phyloP scores from a whole-genome alignment of 1,284 basidiomycete genomes.

The Afroboletus lepidellus region DNA sequence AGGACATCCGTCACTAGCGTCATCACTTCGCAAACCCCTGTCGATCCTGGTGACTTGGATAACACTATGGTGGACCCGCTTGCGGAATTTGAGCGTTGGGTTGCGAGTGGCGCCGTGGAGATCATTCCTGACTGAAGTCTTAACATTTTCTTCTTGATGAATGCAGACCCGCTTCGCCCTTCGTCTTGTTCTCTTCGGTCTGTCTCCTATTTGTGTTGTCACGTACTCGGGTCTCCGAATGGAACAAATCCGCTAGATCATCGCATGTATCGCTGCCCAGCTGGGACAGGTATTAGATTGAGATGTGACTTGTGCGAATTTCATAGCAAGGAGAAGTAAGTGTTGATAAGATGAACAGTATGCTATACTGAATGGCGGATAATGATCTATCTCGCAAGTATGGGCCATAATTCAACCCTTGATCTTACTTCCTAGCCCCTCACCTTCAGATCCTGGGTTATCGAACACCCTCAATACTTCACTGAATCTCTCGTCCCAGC shows the following conservation, averaged over 20 bases:
- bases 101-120: conserved; percentile 44
- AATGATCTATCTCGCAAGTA: background rate
- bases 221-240: too few relatives aligned
- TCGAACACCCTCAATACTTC: conserved; percentile 67
- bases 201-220: too few relatives aligned
- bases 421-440: conserved; percentile 1
- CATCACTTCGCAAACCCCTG: background rate
- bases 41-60: background rate
- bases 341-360: conserved; percentile 3
- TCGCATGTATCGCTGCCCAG: background rate
- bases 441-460: conserved; percentile 30
- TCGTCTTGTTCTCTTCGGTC: background rate
- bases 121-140: conserved; percentile 29
- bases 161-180: too few relatives aligned
- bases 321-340: background rate
- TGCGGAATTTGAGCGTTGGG: conserved; percentile 49
- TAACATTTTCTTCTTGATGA: too few relatives aligned
- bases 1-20: background rate
- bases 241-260: background rate
- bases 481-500: conserved; percentile 77
- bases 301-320: background rate
- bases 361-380: background rate
- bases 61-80: conserved; percentile 35
- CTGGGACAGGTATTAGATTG: background rate
- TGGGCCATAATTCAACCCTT: background rate